Evolutionary conservation across 305 asterid species (phyloP).

Genomic region (Fraxinus platypoda): DNA sequence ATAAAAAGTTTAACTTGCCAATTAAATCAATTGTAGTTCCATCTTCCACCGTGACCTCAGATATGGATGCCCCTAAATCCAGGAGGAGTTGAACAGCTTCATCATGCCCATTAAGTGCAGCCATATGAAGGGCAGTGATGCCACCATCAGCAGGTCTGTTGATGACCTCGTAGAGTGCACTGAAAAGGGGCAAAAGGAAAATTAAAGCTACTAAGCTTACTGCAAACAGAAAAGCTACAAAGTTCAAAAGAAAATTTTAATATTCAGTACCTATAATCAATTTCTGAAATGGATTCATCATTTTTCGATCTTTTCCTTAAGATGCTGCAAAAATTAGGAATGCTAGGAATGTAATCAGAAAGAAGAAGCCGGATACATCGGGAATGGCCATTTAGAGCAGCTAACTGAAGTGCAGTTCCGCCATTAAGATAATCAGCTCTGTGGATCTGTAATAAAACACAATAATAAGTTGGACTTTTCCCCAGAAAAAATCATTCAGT

Average conservation of each 20-base stretch:
- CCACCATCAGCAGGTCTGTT: slow-evolving; percentile 88
- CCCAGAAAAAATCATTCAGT: neutral
- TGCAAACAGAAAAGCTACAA: neutral
- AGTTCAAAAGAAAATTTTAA: neutral
- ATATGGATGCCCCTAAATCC: slow-evolving; percentile 77
- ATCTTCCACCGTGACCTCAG: slow-evolving; percentile 62
- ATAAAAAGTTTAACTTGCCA: slow-evolving; percentile 34
- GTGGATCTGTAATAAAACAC: slow-evolving; percentile 52
- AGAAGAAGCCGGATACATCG: slow-evolving; percentile 75
- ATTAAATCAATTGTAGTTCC: slow-evolving; percentile 84
- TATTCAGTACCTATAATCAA: slow-evolving; percentile 52
- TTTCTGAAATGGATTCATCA: slow-evolving; percentile 44
- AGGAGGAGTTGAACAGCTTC: slow-evolving; percentile 75
- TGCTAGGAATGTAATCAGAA: slow-evolving; percentile 77
- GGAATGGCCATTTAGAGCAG: slow-evolving; percentile 82
- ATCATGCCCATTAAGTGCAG: slow-evolving; percentile 75
- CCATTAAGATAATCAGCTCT: slow-evolving; percentile 89
- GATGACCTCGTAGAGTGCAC: slow-evolving; percentile 65
- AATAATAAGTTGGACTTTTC: slow-evolving; percentile 9
- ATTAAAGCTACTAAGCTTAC: slow-evolving; percentile 7
- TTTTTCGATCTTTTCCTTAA: slow-evolving; percentile 43
- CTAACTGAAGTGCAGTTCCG: slow-evolving; percentile 85
- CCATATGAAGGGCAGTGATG: slow-evolving; percentile 86
- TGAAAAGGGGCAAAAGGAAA: slow-evolving; percentile 22
- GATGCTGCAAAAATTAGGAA: slow-evolving; percentile 57